These are phyloP conservation scores for Piromyces sp. DNA, from an alignment of 192 early-diverging fungal genomes.

Conservation along the genomic window DNA sequence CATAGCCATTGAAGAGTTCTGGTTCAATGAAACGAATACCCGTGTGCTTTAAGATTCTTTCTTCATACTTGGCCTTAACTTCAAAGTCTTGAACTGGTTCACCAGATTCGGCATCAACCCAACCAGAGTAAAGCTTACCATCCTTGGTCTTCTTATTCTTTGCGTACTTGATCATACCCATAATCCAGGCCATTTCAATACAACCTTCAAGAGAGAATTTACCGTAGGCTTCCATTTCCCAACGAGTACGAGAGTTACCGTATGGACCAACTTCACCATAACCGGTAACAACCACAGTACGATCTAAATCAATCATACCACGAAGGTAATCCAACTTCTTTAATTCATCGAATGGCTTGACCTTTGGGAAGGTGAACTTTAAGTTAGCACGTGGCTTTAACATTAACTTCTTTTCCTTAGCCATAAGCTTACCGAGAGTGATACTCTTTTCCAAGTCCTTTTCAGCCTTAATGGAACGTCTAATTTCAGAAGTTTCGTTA, in stretches of 20 bases:
- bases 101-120: constrained; percentile 72
- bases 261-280: constrained; percentile 87
- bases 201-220: constrained; percentile 78
- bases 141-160: constrained; percentile 67
- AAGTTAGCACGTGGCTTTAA: constrained; percentile 67
- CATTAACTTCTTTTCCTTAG: constrained; percentile 25
- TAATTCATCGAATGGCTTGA: constrained; percentile 41
- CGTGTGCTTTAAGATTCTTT: constrained; percentile 71
- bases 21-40: constrained; percentile 86
- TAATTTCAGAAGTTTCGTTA: constrained; percentile 69
- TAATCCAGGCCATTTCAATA: constrained; percentile 95
- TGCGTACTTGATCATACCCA: constrained; percentile 76
- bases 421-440: constrained; percentile 37
- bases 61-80: constrained; percentile 78
- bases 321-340: constrained; percentile 2
- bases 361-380: constrained; percentile 62
- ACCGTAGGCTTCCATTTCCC: constrained; percentile 88
- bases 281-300: constrained; percentile 79
- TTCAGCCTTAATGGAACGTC: constrained; percentile 64
- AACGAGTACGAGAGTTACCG: constrained; percentile 78
- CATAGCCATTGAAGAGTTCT: constrained; percentile 63
- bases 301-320: constrained; percentile 73
- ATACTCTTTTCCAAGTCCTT: constrained; percentile 60
- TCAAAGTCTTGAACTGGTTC: constrained; percentile 73
- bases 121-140: constrained; percentile 59